phyloP scores from a whole-genome alignment of 352 stramenopile species.

The Saprolegnia parasitica region DNA sequence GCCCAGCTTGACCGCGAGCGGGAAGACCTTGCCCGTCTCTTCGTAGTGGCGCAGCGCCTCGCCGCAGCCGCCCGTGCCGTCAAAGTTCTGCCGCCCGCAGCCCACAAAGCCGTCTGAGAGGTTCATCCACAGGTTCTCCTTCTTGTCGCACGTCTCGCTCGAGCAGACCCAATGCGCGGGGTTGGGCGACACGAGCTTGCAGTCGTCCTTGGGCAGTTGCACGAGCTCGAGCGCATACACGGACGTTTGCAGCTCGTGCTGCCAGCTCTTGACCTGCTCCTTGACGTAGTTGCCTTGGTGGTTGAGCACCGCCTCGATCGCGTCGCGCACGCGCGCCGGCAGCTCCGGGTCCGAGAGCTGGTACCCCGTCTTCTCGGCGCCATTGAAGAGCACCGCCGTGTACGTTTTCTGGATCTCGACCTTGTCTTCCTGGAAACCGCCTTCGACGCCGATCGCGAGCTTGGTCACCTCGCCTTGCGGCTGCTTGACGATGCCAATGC shows the following conservation, averaged over 20 bases:
- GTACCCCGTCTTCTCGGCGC: slow-evolving; percentile 40
- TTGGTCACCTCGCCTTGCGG: slow-evolving; percentile 58
- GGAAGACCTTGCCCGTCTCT: slow-evolving; percentile 90
- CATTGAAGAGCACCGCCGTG: slow-evolving; percentile 66
- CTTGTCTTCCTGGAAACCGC: slow-evolving; percentile 92
- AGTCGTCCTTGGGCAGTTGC: slow-evolving; percentile 44
- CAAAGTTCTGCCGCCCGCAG: slow-evolving; percentile 91
- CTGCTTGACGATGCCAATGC: slow-evolving; percentile 38
- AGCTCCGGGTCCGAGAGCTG: slow-evolving; percentile 39
- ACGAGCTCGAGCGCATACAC: slow-evolving; percentile 72
- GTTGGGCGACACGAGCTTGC: slow-evolving; percentile 66
- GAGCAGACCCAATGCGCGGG: slow-evolving; percentile 75
- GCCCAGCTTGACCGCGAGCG: slow-evolving; percentile 96
- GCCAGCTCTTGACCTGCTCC: slow-evolving; percentile 76
- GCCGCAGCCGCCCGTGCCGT: slow-evolving; percentile 94
- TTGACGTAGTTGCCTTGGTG: slow-evolving; percentile 71
- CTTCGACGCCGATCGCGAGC: slow-evolving; percentile 93
- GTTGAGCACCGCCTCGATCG: slow-evolving; percentile 55
- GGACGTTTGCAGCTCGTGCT: slow-evolving; percentile 71
- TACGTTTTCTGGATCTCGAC: slow-evolving; percentile 81
- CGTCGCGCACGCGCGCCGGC: slow-evolving; percentile 47
- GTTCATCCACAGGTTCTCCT: slow-evolving; percentile 99
- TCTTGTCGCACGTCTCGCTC: slow-evolving; percentile 92
- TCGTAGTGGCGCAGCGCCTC: slow-evolving; percentile 95
- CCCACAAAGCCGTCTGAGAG: slow-evolving; percentile 89